Conservation (phyloP, 352 stramenopile species). For the Phytophthora nicotianae region DNA sequence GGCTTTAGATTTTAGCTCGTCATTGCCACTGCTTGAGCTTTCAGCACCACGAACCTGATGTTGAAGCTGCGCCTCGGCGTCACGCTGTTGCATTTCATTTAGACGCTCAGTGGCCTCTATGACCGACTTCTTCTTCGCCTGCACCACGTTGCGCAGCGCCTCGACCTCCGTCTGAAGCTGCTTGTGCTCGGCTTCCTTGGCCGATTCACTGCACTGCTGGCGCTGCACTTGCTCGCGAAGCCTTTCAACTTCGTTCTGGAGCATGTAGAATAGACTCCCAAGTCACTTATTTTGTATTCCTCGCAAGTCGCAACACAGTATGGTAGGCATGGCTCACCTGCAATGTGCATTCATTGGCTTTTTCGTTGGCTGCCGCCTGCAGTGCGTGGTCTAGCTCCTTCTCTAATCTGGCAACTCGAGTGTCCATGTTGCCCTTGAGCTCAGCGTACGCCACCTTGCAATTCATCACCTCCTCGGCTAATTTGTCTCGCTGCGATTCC, state of each 20-base stretch:
- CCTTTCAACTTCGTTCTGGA: constrained; percentile 20
- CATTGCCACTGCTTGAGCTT: not conserved
- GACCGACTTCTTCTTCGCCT: constrained; percentile 15
- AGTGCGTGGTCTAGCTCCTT: constrained; percentile 30
- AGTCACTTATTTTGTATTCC: not conserved
- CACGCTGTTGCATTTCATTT: constrained; percentile 14
- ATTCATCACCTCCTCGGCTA: constrained; percentile 31
- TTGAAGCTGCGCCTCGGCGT: constrained; percentile 18
- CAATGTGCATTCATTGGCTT: constrained; percentile 6
- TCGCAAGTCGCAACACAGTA: not conserved
- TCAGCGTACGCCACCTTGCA: constrained; percentile 31
- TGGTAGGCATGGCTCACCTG: constrained; percentile 26
- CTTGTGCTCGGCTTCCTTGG: constrained; percentile 34
- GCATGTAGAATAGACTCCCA: not conserved
- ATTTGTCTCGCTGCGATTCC: constrained; percentile 20
- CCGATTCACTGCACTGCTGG: constrained; percentile 27
- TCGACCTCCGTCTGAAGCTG: constrained; percentile 36
- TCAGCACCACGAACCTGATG: constrained; percentile 11
- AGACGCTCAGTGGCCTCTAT: constrained; percentile 6
- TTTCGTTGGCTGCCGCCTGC: constrained; percentile 16
- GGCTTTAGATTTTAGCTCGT: not conserved
- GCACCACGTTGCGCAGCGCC: constrained; percentile 16
- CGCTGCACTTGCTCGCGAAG: constrained; percentile 26
- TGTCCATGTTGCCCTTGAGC: constrained; percentile 34
- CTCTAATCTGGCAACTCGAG: constrained; percentile 30